Evolutionary conservation across 2,329 filamentous ascomycete genomes (phyloP).

Genomic region (Alternaria gaisen): DNA sequence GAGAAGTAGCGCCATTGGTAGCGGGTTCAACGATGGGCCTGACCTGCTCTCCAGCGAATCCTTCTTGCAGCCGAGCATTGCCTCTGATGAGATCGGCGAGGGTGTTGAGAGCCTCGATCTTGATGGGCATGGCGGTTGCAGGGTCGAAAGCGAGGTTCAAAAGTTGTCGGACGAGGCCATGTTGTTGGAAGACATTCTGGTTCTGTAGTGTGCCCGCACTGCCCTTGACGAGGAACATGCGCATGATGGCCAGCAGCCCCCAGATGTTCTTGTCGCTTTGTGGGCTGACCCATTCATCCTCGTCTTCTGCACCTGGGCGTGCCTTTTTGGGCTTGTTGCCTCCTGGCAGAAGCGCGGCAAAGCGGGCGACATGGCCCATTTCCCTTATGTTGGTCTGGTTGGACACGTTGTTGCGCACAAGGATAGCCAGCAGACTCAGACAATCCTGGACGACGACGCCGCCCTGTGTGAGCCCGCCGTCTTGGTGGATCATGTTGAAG

Average conservation of each 20-base stretch:
- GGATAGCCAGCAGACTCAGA: slow-evolving; percentile 86
- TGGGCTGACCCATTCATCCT: slow-evolving; percentile 77
- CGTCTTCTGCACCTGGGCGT: slow-evolving; percentile 63
- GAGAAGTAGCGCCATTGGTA: slow-evolving; percentile 52
- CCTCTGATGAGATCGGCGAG: slow-evolving; percentile 89
- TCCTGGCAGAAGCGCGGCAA: slow-evolving; percentile 74
- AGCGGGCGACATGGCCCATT: slow-evolving; percentile 78
- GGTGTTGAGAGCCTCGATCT: slow-evolving; percentile 83
- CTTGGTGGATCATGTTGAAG: slow-evolving; percentile 81
- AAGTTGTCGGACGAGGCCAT: slow-evolving; percentile 79
- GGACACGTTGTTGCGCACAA: slow-evolving; percentile 84
- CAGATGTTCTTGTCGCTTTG: slow-evolving; percentile 91
- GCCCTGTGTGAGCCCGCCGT: slow-evolving; percentile 83
- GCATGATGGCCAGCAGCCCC: slow-evolving; percentile 84
- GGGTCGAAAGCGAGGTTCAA: slow-evolving; percentile 83
- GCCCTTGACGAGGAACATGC: slow-evolving; percentile 84
- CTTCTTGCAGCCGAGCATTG: slow-evolving; percentile 82
- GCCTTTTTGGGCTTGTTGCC: slow-evolving; percentile 64
- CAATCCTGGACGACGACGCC: slow-evolving; percentile 92
- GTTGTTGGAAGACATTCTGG: slow-evolving; percentile 84
- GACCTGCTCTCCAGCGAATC: slow-evolving; percentile 87
- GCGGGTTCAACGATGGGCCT: slow-evolving; percentile 62
- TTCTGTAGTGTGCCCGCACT: slow-evolving; percentile 82
- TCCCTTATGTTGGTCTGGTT: slow-evolving; percentile 96
- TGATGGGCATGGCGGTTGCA: slow-evolving; percentile 76